Evolutionary conservation across 495 filamentous ascomycete genomes (phyloP), one percentile per base, ranked within the genome.

Genomic region (Trichoderma orchidacearum): DNA sequence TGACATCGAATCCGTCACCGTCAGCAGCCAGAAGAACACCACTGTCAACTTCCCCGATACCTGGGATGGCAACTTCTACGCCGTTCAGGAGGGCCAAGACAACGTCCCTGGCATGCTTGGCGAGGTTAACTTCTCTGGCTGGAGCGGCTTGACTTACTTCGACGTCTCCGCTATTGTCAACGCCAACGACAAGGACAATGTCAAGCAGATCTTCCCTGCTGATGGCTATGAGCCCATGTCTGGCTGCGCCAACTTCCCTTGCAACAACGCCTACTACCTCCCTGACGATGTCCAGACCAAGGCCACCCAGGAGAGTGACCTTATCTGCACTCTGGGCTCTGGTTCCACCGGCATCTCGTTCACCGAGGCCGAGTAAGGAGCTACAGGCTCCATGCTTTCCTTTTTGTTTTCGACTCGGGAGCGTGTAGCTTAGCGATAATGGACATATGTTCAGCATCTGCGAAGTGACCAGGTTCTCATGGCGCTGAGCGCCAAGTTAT

Each of bases 111-210:
- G 76, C 63, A 79, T 80, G 75, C 70, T 80, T 17, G 76, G 71
- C 29, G 77, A 80, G 68, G 64, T 79, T 27, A 58, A 68, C 60
- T 79, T 73, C 67, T 63, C 75, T 41, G 68, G 67, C 36, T 77
- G 62, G 60, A 60, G 58, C 21, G 73, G 60, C 54, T 45, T 66
- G 8, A 75, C 66, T 38, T 80, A 65, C 66, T 80, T 71, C 58
- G 77, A 80, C 48, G 75, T 80, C 54, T 79, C 75, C 4, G 75
- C 76, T 62, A 79, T 80, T 55, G 75, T 76, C 61, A 72, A 78
- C 66, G 66, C 73, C 30, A 36, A 60, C 52, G 77, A 79, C 64
- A 58, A 63, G 30, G 28, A 68, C 30, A 66, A 66, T 51, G 70
- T 80, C 58, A 75, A 78, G 67, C 54, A 68, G 56, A 66, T 79